Base-by-base conservation (phyloP, 768 basidiomycete species). In the Russula sp. region DNA sequence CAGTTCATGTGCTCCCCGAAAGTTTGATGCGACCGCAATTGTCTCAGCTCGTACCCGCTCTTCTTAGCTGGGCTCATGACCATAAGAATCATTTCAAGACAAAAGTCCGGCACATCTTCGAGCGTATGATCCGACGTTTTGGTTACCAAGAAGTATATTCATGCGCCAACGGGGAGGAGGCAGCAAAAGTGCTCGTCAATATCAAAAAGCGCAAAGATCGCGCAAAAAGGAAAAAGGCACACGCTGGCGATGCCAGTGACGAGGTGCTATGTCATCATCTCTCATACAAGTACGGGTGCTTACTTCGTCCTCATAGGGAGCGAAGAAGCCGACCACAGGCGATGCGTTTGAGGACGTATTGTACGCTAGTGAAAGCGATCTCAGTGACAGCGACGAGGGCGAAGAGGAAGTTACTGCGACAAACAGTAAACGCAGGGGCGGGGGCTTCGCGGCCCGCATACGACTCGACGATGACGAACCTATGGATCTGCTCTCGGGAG, bases 51-150 rank as follows among this genome's bases (percentile, higher is more conserved):
- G 91, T 98, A 0, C 91, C 93, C 0, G 89, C 88, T 0, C 81
- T 99, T 14, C 79, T 98, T 38, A 81, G 80, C 52, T 96, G 97
- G 94, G 92, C 93, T 6, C 94, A 97, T 72, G 95, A 98, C 72
- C 96, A 98, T 77, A 96, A 96, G 74, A 98, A 98, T 71, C 97
- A 98, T 73, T 98, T 99, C 85, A 98, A 98, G 75, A 80, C 83
- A 56, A 98, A 98, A 78, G 94, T 97, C 26, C 86, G 93, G 50
- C 95, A 98, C 74, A 94, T 98, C 68, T 95, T 98, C 70, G 96
- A 98, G 78, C 85, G 96, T 53, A 87, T 98, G 84, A 82, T 98
- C 68, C 80, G 96, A 66, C 83, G 94, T 66, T 97, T 97, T 71
- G 88, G 87, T 0, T 97, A 85, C 82, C 86, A 94, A 46, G 88